Evolutionary conservation across 768 basidiomycete species (phyloP).

Genomic region (button mushroom (Agaricus bisporus)): DNA sequence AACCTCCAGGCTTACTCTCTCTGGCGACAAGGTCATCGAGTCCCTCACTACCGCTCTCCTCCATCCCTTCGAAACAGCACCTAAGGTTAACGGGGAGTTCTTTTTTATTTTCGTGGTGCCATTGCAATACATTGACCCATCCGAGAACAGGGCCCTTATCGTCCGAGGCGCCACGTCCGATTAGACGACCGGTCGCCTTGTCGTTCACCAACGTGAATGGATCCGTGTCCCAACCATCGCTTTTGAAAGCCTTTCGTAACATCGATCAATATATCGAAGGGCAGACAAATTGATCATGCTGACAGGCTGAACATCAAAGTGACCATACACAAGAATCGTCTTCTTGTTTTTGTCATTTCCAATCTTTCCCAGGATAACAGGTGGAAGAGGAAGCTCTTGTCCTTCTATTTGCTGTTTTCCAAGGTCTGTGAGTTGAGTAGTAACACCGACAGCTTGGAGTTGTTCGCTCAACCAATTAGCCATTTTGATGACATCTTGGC

Average conservation of each 20-base stretch:
- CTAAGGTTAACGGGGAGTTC: conserved; percentile 85
- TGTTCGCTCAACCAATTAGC: conserved; percentile 72
- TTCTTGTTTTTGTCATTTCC: conserved; percentile 87
- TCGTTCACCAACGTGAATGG: conserved; percentile 67
- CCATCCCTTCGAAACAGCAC: conserved; percentile 97
- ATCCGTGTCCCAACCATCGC: conserved; percentile 85
- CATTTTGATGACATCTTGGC: conserved; percentile 82
- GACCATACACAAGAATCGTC: conserved; percentile 90
- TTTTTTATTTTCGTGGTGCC: conserved; percentile 59
- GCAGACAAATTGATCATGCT: conserved; percentile 16
- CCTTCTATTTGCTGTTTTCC: conserved; percentile 69
- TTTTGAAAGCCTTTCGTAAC: conserved; percentile 30
- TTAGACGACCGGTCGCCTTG: conserved; percentile 46
- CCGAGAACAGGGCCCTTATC: conserved; percentile 89
- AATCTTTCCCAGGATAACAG: conserved; percentile 74
- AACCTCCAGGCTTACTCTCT: conserved; percentile 69
- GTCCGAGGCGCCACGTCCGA: conserved; percentile 84
- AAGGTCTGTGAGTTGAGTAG: conserved; percentile 67
- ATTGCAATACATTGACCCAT: conserved; percentile 88
- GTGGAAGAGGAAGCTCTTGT: conserved; percentile 68
- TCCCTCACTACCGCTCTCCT: conserved; percentile 89
- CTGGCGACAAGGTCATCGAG: conserved; percentile 79
- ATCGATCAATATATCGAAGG: background rate
- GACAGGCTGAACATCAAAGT: conserved; percentile 94
- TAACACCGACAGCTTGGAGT: conserved; percentile 73